Conservation (phyloP, 352 stramenopile species). For the Phytophthora fragariaefolia region DNA sequence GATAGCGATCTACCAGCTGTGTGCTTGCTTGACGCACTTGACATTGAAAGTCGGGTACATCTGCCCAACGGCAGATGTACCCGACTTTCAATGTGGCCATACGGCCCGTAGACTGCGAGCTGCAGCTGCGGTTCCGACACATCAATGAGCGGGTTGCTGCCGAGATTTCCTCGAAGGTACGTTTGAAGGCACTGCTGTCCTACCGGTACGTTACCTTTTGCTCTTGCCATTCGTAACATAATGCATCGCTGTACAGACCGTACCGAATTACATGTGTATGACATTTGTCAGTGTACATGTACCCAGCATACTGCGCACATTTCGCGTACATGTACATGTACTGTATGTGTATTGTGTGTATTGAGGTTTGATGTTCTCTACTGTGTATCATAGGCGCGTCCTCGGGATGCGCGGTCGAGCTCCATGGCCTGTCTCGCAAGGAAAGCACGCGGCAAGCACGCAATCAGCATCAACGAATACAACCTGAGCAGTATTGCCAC, state of each 20-base stretch:
- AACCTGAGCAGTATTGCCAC: not conserved
- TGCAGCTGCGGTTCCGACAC: slow-evolving; percentile 3
- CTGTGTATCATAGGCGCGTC: slow-evolving; percentile 40
- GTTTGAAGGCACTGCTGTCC: no score
- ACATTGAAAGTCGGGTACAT: not conserved
- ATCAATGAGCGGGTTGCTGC: slow-evolving; percentile 13
- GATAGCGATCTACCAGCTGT: slow-evolving; percentile 5
- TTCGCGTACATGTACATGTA: slow-evolving; percentile 28
- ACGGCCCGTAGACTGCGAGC: no score
- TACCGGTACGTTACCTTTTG: no score
- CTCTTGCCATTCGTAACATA: not conserved
- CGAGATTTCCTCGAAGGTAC: slow-evolving; percentile 18
- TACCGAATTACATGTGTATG: no score
- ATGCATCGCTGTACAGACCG: no score
- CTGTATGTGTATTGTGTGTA: slow-evolving; percentile 18
- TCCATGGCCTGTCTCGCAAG: slow-evolving; percentile 57
- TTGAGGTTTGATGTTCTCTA: slow-evolving; percentile 14
- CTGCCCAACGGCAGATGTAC: no score
- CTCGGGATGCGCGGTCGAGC: slow-evolving; percentile 64
- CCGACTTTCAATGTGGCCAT: no score
- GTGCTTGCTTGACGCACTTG: slow-evolving; percentile 3
- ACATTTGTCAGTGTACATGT: no score
- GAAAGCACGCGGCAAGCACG: slow-evolving; percentile 1
- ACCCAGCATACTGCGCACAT: no score
- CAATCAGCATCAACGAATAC: slow-evolving; percentile 23